A percentile compares a stretch with the other conserved stretches of the same genome.
Conservation (phyloP, 2,329 filamentous ascomycete species). For the Scedosporium aurantiacum region DNA sequence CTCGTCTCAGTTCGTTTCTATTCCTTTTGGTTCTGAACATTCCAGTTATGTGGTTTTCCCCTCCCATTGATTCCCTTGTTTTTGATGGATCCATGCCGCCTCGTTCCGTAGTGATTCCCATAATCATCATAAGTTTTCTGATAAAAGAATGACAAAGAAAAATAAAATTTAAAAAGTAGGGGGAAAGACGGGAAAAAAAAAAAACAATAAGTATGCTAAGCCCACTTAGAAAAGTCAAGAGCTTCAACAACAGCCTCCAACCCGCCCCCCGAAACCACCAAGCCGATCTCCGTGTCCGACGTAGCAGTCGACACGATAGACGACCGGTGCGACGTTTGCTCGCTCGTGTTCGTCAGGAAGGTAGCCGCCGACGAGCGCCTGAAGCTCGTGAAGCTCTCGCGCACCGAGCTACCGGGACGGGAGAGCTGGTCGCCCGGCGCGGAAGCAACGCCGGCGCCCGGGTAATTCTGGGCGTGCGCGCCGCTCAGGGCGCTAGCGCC, state of each 20-base stretch:
- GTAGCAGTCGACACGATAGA: slow-evolving; percentile 44
- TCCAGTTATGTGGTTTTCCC: too few species aligned
- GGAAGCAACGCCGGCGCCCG: slow-evolving; percentile 6
- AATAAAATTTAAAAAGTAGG: neutral
- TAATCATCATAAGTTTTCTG: neutral
- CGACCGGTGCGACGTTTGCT: slow-evolving; percentile 46
- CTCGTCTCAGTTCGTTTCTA: too few species aligned
- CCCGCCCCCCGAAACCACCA: slow-evolving; percentile 15
- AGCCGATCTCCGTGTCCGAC: slow-evolving; percentile 40
- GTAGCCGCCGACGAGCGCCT: slow-evolving; percentile 54
- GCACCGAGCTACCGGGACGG: slow-evolving; percentile 33
- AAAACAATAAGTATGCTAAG: slow-evolving; percentile 14
- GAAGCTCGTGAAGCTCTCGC: slow-evolving; percentile 51
- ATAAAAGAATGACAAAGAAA: neutral
- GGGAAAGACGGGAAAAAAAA: neutral
- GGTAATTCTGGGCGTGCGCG: slow-evolving; percentile 11
- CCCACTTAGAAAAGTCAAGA: slow-evolving; percentile 41
- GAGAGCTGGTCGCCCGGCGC: slow-evolving; percentile 18
- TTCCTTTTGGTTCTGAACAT: too few species aligned
- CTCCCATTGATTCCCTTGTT: neutral
- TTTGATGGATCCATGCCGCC: neutral
- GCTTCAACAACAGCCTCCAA: slow-evolving; percentile 32
- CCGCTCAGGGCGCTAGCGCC: slow-evolving; percentile 10
- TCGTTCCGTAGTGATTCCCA: too few species aligned
- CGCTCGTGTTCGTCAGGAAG: slow-evolving; percentile 48